Percentiles rank a stretch among this genome's conserved stretches.
phyloP scores from a whole-genome alignment of 2,329 filamentous ascomycete species.

The Blastomyces emzantsi region DNA sequence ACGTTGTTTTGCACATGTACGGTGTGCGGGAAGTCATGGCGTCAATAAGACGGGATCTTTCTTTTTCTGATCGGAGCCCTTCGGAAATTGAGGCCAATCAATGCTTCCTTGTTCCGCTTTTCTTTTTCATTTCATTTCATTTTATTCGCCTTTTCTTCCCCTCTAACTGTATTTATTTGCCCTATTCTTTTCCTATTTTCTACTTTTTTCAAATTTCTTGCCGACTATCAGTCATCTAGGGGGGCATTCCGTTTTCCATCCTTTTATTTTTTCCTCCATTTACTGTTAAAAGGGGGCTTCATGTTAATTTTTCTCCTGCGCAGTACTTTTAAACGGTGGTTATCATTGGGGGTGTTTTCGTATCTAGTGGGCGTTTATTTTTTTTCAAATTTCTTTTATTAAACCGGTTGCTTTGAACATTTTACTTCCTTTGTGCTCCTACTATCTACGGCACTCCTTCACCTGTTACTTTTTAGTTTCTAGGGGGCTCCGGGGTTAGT shows the following conservation, averaged over 20 bases:
- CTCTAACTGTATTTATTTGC: not conserved
- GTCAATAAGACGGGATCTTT: conserved; percentile 23
- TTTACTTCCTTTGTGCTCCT: not conserved
- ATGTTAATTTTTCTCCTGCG: not conserved
- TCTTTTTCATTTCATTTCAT: no score
- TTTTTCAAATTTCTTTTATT: not conserved
- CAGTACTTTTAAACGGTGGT: not conserved
- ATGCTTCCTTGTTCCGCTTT: not conserved
- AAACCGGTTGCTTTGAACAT: not conserved
- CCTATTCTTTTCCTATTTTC: conserved; percentile 1
- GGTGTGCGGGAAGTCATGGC: conserved; percentile 42
- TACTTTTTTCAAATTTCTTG: not conserved
- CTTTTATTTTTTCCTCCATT: not conserved
- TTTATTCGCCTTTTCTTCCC: not conserved
- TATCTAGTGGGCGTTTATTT: not conserved
- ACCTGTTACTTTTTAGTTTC: not conserved
- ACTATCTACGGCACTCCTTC: not conserved
- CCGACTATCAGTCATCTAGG: not conserved
- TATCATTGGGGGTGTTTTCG: not conserved
- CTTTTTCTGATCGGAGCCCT: not conserved
- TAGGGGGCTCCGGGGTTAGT: not conserved
- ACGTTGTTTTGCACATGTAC: conserved; percentile 42
- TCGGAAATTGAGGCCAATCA: not conserved
- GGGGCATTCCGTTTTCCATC: not conserved
- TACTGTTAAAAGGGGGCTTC: not conserved